A percentile compares a stretch with the other conserved stretches of the same genome.
phyloP scores from a whole-genome alignment of 768 basidiomycete genomes.

The Hericium erinaceus region DNA sequence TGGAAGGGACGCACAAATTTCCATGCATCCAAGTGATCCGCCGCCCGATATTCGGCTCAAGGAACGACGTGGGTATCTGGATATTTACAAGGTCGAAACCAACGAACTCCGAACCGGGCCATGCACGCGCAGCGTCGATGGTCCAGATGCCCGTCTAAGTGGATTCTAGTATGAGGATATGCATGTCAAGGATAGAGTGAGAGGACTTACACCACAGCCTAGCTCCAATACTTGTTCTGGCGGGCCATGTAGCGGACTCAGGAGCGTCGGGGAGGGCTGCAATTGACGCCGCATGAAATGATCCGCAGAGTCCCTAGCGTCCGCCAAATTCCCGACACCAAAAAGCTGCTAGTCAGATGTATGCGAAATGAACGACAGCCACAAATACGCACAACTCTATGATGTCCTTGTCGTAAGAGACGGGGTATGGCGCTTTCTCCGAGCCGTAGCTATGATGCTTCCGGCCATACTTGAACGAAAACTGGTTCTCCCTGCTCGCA shows the following conservation, averaged over 20 bases:
- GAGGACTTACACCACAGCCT: slow-evolving; percentile 12
- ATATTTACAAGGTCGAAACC: slow-evolving; percentile 75
- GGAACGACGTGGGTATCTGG: slow-evolving; percentile 47
- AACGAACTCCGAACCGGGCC: slow-evolving; percentile 25
- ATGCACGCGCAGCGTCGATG: slow-evolving; percentile 14
- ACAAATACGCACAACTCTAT: slow-evolving; percentile 51
- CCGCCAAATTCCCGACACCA: not conserved
- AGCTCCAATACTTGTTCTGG: slow-evolving; percentile 11
- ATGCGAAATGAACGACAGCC: not conserved
- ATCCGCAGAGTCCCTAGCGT: slow-evolving; percentile 16
- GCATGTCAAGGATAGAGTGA: not conserved
- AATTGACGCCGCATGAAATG: slow-evolving; percentile 11
- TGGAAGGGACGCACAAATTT: slow-evolving; percentile 49
- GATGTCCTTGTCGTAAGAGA: slow-evolving; percentile 58
- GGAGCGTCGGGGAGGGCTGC: slow-evolving; percentile 11
- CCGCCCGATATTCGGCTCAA: slow-evolving; percentile 41
- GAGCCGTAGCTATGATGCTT: slow-evolving; percentile 58
- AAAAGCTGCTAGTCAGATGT: not conserved
- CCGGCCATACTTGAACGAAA: slow-evolving; percentile 50
- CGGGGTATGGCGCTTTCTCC: slow-evolving; percentile 74
- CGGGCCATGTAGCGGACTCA: slow-evolving; percentile 8
- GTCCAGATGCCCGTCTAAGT: slow-evolving; percentile 12
- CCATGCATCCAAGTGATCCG: slow-evolving; percentile 69
- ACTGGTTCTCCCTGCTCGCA: slow-evolving; percentile 46
- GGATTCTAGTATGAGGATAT: too few relatives aligned